Percentiles rank a stretch among this genome's conserved stretches.
These are phyloP conservation scores for Pseudocercospora musae DNA, from an alignment of 2,329 filamentous ascomycete genomes.

Conservation along the genomic window DNA sequence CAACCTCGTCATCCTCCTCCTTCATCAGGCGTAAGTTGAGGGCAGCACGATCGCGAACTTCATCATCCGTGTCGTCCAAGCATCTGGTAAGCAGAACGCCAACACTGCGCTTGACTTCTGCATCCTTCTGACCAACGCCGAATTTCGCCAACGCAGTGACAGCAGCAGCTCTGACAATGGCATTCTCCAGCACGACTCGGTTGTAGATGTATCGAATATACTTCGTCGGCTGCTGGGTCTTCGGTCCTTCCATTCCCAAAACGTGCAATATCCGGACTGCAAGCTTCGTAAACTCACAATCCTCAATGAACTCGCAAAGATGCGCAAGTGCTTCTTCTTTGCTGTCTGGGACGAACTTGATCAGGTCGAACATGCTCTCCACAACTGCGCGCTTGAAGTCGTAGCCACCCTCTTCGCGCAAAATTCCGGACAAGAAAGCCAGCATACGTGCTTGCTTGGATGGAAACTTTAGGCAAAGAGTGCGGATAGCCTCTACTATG, in stretches of 20 bases:
- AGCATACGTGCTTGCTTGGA: constrained; percentile 98
- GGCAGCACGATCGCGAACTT: constrained; percentile 92
- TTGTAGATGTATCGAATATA: constrained; percentile 99
- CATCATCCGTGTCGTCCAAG: constrained; percentile 94
- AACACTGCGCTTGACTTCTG: constrained; percentile 94
- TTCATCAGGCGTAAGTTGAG: constrained; percentile 89
- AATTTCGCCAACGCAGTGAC: constrained; percentile 97
- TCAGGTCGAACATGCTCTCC: constrained; percentile 98
- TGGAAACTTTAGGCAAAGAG: constrained; percentile 94
- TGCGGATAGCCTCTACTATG: constrained; percentile 97
- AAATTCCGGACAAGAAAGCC: constrained; percentile 91
- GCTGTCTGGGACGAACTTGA: constrained; percentile 94
- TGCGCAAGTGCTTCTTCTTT: constrained; percentile 82
- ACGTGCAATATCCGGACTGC: constrained; percentile 93
- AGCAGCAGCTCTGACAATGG: constrained; percentile 88
- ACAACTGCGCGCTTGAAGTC: constrained; percentile 98
- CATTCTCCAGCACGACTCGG: constrained; percentile 93
- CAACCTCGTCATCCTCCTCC: constrained; percentile 77
- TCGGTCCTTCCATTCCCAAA: constrained; percentile 89
- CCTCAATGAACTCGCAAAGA: constrained; percentile 97
- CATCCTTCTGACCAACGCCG: constrained; percentile 91
- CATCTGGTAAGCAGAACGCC: constrained; percentile 88
- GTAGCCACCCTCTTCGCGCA: constrained; percentile 94
- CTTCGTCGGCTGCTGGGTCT: constrained; percentile 93
- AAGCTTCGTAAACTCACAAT: constrained; percentile 98